Evolutionary conservation across 495 filamentous ascomycete genomes (phyloP).

Genomic region (Sabuloglossum arenarium): DNA sequence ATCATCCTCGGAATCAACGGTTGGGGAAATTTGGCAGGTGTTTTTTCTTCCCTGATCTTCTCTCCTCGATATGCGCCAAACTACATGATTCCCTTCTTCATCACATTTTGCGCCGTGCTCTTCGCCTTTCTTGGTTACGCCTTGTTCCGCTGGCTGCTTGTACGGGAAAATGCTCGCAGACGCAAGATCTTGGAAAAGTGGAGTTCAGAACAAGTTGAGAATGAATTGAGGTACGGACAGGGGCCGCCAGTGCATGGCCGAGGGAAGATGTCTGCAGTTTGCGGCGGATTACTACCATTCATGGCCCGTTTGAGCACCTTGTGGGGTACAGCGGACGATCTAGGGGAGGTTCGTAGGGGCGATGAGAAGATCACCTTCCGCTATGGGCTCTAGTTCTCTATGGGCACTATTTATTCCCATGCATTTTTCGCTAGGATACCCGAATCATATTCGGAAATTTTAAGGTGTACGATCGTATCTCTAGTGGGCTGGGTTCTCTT

Average conservation of each 20-base stretch:
- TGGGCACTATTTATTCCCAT: neutral
- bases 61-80: constrained; percentile 18
- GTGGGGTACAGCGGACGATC: neutral
- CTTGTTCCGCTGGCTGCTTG: neutral
- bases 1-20: constrained; percentile 37
- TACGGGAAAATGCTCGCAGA: neutral
- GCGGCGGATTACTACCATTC: neutral
- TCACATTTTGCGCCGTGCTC: neutral
- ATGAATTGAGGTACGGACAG: neutral
- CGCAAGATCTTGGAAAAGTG: neutral
- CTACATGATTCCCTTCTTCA: constrained; percentile 12
- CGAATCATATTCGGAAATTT: neutral
- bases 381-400: neutral
- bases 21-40: constrained; percentile 35
- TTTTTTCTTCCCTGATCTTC: constrained; percentile 27
- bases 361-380: neutral
- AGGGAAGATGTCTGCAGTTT: neutral
- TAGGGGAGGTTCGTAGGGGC: neutral
- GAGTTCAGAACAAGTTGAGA: neutral
- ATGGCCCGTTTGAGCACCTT: neutral
- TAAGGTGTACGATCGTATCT: neutral
- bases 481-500: no score
- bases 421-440: neutral
- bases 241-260: neutral
- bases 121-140: constrained; percentile 1